A percentile compares a stretch with the other conserved stretches of the same genome.
Conservation (phyloP, 306 rosid genomes). For the Corylus avellana region DNA sequence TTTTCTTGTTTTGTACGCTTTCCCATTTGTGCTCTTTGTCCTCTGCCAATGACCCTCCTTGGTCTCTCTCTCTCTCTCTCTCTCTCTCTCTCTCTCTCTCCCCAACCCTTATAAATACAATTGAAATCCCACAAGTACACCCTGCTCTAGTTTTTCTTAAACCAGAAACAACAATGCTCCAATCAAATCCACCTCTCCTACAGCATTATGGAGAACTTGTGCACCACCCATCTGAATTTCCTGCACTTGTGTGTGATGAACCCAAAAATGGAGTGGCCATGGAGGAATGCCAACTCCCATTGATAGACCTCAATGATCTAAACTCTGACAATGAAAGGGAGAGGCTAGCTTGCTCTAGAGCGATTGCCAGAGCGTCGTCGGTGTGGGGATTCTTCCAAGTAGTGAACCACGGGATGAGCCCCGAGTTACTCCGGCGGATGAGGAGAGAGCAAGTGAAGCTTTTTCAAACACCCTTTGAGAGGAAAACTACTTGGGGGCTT, state of each 20-base stretch:
- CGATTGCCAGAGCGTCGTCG: slow-evolving; percentile 67
- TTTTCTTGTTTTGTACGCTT: slow-evolving; percentile 20
- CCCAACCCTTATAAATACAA: slow-evolving; percentile 46
- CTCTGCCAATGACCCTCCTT: slow-evolving; percentile 24
- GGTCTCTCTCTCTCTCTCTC: slow-evolving; percentile 21
- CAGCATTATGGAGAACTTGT: slow-evolving; percentile 56
- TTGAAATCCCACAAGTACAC: slow-evolving; percentile 21
- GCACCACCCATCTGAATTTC: slow-evolving; percentile 27
- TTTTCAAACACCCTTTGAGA: slow-evolving; percentile 64
- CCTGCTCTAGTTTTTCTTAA: slow-evolving; percentile 22
- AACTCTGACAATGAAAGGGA: slow-evolving; percentile 38
- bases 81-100: slow-evolving; percentile 17
- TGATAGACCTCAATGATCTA: slow-evolving; percentile 74
- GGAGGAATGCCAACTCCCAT: slow-evolving; percentile 70
- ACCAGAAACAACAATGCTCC: slow-evolving; percentile 38
- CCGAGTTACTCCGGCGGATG: slow-evolving; percentile 57
- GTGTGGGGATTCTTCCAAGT: slow-evolving; percentile 95
- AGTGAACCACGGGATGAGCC: slow-evolving; percentile 72
- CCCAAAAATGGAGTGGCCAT: slow-evolving; percentile 28
- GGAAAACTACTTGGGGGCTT: slow-evolving; percentile 55
- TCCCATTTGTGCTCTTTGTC: slow-evolving; percentile 45
- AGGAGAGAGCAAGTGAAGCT: slow-evolving; percentile 65
- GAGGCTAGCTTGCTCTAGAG: slow-evolving; percentile 52
- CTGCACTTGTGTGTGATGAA: slow-evolving; percentile 17
- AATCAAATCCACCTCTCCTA: slow-evolving; percentile 74